These are phyloP conservation scores for Candida nemodendra DNA, from an alignment of 805 yeast species.

Conservation along the genomic window DNA sequence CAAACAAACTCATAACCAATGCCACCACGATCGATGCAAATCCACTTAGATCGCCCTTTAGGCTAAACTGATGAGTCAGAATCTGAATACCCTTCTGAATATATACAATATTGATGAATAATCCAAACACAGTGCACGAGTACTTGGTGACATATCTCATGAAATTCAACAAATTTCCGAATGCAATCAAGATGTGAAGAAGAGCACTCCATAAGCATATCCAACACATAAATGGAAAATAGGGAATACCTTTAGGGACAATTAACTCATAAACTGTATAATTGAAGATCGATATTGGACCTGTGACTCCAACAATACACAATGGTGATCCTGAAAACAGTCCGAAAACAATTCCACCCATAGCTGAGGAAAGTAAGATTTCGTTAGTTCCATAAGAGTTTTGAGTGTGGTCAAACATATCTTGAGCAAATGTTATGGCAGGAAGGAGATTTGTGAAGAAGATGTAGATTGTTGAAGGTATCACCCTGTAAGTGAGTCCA, in stretches of 20 bases:
- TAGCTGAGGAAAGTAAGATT: conserved; percentile 74
- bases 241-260: conserved; percentile 49
- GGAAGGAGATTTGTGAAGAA: conserved; percentile 90
- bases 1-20: conserved; percentile 72
- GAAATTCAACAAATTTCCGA: conserved; percentile 63
- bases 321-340: conserved; percentile 85
- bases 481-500: conserved; percentile 79
- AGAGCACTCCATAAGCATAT: conserved; percentile 87
- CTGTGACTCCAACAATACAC: conserved; percentile 95
- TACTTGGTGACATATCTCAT: conserved; percentile 72
- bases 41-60: conserved; percentile 31
- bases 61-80: conserved; percentile 62
- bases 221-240: conserved; percentile 96
- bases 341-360: conserved; percentile 90
- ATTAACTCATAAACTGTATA: conserved; percentile 82
- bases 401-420: conserved; percentile 89
- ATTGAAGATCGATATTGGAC: conserved; percentile 90
- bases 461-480: conserved; percentile 80
- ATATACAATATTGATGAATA: conserved; percentile 84
- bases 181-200: conserved; percentile 71
- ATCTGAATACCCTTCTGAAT: conserved; percentile 90
- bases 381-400: conserved; percentile 91
- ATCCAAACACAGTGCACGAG: conserved; percentile 91
- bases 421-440: conserved; percentile 95
- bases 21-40: conserved; percentile 76